phyloP scores from a whole-genome alignment of 2,329 filamentous ascomycete genomes.

The Colletotrichum cuscutae region DNA sequence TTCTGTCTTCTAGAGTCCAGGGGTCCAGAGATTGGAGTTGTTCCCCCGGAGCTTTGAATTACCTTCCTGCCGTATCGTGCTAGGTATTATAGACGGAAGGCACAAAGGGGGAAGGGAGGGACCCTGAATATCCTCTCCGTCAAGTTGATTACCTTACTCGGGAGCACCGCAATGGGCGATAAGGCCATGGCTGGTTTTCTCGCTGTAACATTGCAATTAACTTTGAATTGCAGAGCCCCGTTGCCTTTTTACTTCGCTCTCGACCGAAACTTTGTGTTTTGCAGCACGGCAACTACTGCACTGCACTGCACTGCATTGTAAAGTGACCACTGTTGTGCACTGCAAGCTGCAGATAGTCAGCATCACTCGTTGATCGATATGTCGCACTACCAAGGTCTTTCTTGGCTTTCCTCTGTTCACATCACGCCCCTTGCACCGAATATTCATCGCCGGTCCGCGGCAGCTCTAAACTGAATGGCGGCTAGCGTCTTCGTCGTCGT shows the following conservation, averaged over 20 bases:
- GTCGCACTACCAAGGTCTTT: background rate
- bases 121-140: constrained; percentile 14
- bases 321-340: background rate
- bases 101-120: constrained; percentile 7
- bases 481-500: constrained; percentile 14
- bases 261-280: background rate
- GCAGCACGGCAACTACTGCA: background rate
- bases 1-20: background rate
- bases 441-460: background rate
- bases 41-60: background rate
- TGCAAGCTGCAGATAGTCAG: background rate
- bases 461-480: constrained; percentile 14
- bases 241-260: background rate
- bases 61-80: background rate
- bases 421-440: background rate
- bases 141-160: constrained; percentile 23
- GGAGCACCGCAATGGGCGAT: constrained; percentile 18
- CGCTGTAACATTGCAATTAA: constrained; percentile 28
- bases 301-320: too few relatives aligned
- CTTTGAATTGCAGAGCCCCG: background rate
- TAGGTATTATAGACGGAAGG: background rate
- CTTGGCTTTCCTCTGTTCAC: background rate
- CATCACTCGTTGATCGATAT: background rate
- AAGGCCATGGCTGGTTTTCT: constrained; percentile 3
- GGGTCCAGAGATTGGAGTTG: background rate